These are phyloP conservation scores for Xylaria digitata DNA, from an alignment of 2,329 filamentous ascomycete species.

Conservation along the genomic window DNA sequence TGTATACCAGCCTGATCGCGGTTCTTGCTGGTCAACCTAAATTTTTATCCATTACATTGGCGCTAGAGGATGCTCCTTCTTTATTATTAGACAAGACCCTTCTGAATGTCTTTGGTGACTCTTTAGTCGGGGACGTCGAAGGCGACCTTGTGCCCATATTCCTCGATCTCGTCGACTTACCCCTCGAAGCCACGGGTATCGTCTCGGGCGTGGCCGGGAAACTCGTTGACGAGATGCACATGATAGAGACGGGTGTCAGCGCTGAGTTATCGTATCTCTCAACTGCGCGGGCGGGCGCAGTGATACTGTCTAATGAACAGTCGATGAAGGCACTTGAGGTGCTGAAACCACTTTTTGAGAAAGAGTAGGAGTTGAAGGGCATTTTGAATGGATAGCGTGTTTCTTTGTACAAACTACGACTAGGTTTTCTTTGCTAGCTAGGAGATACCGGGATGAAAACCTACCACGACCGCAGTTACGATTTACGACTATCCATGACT, in stretches of 20 bases:
- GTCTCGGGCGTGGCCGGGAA: conserved; percentile 92
- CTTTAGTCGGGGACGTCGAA: conserved; percentile 79
- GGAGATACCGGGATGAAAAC: conserved; percentile 1
- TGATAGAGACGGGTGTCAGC: conserved; percentile 55
- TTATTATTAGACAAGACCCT: conserved; percentile 77
- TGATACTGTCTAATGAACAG: conserved; percentile 83
- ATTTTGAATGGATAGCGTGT: conserved; percentile 7
- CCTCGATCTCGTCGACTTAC: conserved; percentile 82
- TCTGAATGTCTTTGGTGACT: conserved; percentile 73
- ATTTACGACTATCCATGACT: conserved; percentile 32
- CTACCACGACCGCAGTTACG: conserved; percentile 21
- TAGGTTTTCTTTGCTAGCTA: not conserved
- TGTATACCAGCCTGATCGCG: conserved; percentile 72
- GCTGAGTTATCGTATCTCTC: conserved; percentile 91
- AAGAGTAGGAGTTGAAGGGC: conserved; percentile 41
- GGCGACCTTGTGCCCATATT: conserved; percentile 86
- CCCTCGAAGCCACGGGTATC: conserved; percentile 91
- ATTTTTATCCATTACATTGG: conserved; percentile 80
- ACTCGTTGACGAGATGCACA: conserved; percentile 77
- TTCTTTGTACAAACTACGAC: conserved; percentile 30
- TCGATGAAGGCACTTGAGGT: conserved; percentile 79
- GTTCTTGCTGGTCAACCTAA: conserved; percentile 70
- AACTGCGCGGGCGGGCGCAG: conserved; percentile 87
- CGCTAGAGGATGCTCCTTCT: conserved; percentile 78
- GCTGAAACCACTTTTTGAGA: conserved; percentile 64